Evolutionary conservation across 2,329 filamentous ascomycete genomes (phyloP).

Genomic region (Xylaria hypoxylon): DNA sequence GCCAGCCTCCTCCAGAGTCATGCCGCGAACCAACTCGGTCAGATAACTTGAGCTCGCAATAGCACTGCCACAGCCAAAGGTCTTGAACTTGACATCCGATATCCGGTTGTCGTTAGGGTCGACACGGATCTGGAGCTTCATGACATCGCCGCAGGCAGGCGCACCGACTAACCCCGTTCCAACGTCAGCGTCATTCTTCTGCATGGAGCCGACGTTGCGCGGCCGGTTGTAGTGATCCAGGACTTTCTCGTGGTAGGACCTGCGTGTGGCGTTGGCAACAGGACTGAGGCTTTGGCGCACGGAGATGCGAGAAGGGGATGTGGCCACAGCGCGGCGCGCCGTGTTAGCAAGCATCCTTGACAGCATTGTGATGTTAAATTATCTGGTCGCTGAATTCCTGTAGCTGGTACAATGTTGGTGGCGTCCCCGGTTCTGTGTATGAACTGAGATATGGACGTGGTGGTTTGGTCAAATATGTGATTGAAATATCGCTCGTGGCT

Average conservation of each 20-base stretch:
- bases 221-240: constrained; percentile 87
- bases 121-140: constrained; percentile 91
- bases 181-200: constrained; percentile 76
- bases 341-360: constrained; percentile 57
- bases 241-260: constrained; percentile 68
- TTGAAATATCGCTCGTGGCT: constrained; percentile 17
- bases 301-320: constrained; percentile 54
- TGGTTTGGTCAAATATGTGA: neutral
- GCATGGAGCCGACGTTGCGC: constrained; percentile 82
- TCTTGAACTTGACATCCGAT: constrained; percentile 86
- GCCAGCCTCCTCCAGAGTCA: constrained; percentile 93
- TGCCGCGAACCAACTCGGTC: constrained; percentile 93
- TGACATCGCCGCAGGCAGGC: constrained; percentile 92
- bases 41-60: constrained; percentile 96
- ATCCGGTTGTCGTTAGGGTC: constrained; percentile 80
- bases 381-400: constrained; percentile 16
- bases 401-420: neutral
- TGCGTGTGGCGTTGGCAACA: constrained; percentile 55
- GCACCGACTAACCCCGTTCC: constrained; percentile 84
- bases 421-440: constrained; percentile 12
- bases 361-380: constrained; percentile 55
- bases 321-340: constrained; percentile 58
- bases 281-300: constrained; percentile 58
- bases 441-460: constrained; percentile 6
- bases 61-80: constrained; percentile 83